phyloP scores from a whole-genome alignment of 805 yeast species.

The Candida chilensis region DNA sequence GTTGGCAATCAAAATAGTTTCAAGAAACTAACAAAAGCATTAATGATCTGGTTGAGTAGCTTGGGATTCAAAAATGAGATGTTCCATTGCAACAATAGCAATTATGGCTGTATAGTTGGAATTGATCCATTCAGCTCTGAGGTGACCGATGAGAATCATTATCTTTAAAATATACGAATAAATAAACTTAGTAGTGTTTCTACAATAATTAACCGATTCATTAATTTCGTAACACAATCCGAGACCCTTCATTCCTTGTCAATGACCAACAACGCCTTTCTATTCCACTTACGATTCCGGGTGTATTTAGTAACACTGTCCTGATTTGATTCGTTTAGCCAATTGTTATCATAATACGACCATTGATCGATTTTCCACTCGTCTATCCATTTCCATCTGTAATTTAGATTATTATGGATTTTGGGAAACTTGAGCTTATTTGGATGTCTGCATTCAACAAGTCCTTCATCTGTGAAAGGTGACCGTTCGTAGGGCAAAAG shows the following conservation, averaged over 20 bases:
- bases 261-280: conserved; percentile 27
- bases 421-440: conserved; percentile 36
- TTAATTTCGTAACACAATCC: too few relatives aligned
- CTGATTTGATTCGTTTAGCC: conserved; percentile 28
- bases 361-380: conserved; percentile 52
- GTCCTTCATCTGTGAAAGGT: conserved; percentile 33
- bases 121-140: conserved; percentile 25
- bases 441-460: conserved; percentile 14
- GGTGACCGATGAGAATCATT: too few relatives aligned
- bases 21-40: conserved; percentile 14
- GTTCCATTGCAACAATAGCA: conserved; percentile 15
- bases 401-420: conserved; percentile 24
- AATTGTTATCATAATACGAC: conserved; percentile 42
- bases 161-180: too few relatives aligned
- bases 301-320: conserved; percentile 46
- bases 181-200: too few relatives aligned
- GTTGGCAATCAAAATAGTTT: conserved; percentile 3
- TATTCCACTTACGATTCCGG: conserved; percentile 39
- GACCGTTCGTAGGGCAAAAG: conserved; percentile 45
- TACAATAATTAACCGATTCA: too few relatives aligned
- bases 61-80: conserved; percentile 25
- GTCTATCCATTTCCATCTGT: conserved; percentile 53
- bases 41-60: conserved; percentile 18
- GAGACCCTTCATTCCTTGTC: conserved; percentile 1
- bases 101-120: conserved; percentile 25